Evolutionary conservation across 1,284 basidiomycete species (phyloP), one percentile per base, ranked within the genome.

Genomic region (Sutorius eximius): DNA sequence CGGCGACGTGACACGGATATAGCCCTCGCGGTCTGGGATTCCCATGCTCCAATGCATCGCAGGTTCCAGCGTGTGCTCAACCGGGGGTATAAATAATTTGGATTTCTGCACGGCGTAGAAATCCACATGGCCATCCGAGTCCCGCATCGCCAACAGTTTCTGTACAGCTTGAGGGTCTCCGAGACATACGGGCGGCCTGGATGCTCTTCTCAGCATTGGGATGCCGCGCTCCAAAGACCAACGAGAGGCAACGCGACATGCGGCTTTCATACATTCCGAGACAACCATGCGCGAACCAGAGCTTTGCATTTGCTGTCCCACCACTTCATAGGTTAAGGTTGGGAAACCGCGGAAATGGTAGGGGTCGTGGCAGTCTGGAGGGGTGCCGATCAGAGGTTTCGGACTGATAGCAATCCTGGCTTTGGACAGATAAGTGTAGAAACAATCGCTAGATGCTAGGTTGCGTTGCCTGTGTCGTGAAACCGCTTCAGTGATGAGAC

Each of bases 1-100:
- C 0, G 97, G 97, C 3, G 88, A 92, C 1, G 97, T 98, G 5
- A 83, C 85, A n/a, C 91, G 83, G 11, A 81, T 73, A 70, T 99
- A 99, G 10, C 86, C 88, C 59, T 89, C 86, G 49, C 83, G 82
- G 1, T 79, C 77, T 1, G 77, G 75, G 24, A 95, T 71, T 5
- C 91, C 94, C 61, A 98, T 74, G 3, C 76, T 71, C 75, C 80
- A 89, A 67, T 98, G 94, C 46, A 73, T 77, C 15, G 72, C 77
- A 0, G 91, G 83, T 29, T 77, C 70, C 16, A 84, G 65, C 0
- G 76, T 74, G 65, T 83, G 83, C 20, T 69, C 69, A 0, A 77
- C 78, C 0, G 73, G 52, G 0, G 77, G 68, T 11, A 73, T 63
- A 13, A 69, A 60, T 13, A 76, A 52, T 20, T 76, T 67, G 42